Evolutionary conservation across 164 flowering plant species (phyloP).

Genomic region (Stephania cephalantha): DNA sequence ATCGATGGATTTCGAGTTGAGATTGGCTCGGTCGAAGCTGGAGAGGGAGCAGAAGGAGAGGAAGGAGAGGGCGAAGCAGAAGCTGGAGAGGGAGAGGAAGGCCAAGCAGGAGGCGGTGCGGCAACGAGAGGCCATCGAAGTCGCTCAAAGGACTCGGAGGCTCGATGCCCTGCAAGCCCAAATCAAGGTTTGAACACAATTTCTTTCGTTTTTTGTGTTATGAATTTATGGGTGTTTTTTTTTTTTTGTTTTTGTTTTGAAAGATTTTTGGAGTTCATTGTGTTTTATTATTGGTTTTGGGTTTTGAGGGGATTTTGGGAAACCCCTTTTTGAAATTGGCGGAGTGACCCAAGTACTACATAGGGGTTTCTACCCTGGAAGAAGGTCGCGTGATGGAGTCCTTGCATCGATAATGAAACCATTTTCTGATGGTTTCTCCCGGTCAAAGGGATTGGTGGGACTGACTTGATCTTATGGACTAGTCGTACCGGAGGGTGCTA

Average conservation of each 20-base stretch:
- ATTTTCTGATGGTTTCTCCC: too few species aligned
- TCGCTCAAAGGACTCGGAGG: conserved; percentile 59
- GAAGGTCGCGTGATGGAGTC: too few species aligned
- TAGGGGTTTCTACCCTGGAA: too few species aligned
- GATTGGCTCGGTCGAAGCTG: conserved; percentile 87
- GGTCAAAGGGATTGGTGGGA: too few species aligned
- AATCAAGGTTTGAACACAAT: conserved; percentile 39
- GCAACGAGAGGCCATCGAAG: conserved; percentile 81
- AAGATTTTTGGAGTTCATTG: not conserved
- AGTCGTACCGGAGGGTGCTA: too few species aligned
- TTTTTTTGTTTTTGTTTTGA: not conserved
- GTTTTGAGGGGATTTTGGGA: not conserved
- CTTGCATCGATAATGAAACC: too few species aligned
- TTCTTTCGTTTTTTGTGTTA: not conserved
- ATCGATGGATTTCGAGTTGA: conserved; percentile 85
- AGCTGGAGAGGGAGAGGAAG: conserved; percentile 55
- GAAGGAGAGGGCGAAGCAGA: conserved; percentile 61
- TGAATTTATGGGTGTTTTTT: not conserved
- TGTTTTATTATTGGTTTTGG: not conserved
- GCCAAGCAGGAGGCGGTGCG: conserved; percentile 57
- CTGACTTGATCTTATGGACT: too few species aligned
- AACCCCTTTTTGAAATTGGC: too few species aligned
- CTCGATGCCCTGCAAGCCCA: conserved; percentile 77
- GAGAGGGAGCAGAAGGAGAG: conserved; percentile 89
- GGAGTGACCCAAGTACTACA: too few species aligned